phyloP scores from a whole-genome alignment of 73 alveolate species.

The Stentor coeruleus region DNA sequence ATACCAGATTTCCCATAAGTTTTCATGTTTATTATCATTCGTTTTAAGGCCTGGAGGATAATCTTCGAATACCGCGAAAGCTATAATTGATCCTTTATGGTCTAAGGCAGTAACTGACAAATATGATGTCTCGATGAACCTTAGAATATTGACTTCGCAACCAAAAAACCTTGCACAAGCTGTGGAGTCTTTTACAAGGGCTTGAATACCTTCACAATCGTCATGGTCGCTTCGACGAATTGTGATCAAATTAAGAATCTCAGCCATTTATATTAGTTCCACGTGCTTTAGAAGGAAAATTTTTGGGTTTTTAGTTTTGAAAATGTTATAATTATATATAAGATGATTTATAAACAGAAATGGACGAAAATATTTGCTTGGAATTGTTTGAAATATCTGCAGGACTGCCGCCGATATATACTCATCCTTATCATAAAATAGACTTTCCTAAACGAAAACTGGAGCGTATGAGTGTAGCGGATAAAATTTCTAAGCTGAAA shows the following conservation, averaged over 20 bases:
- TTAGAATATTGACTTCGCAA: slow-evolving; percentile 51
- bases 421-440: neutral
- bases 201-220: slow-evolving; percentile 31
- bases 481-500: neutral
- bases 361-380: neutral
- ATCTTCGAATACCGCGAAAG: slow-evolving; percentile 86
- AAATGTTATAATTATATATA: too few species aligned
- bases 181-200: slow-evolving; percentile 32
- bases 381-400: neutral
- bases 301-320: too few species aligned
- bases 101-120: slow-evolving; percentile 76
- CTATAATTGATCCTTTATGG: slow-evolving; percentile 67
- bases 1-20: slow-evolving; percentile 80
- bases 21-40: slow-evolving; percentile 69
- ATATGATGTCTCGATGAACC: slow-evolving; percentile 73
- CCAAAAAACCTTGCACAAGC: slow-evolving; percentile 50
- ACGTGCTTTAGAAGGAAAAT: too few species aligned
- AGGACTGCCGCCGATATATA: neutral
- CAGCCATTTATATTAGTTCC: slow-evolving; percentile 21
- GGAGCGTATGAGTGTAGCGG: neutral
- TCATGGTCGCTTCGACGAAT: slow-evolving; percentile 40
- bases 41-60: slow-evolving; percentile 74
- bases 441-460: neutral
- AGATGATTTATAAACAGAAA: too few species aligned
- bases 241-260: slow-evolving; percentile 9